These are phyloP conservation scores for Fusarium sulawesiense DNA, from an alignment of 2,329 filamentous ascomycete genomes.

Conservation along the genomic window DNA sequence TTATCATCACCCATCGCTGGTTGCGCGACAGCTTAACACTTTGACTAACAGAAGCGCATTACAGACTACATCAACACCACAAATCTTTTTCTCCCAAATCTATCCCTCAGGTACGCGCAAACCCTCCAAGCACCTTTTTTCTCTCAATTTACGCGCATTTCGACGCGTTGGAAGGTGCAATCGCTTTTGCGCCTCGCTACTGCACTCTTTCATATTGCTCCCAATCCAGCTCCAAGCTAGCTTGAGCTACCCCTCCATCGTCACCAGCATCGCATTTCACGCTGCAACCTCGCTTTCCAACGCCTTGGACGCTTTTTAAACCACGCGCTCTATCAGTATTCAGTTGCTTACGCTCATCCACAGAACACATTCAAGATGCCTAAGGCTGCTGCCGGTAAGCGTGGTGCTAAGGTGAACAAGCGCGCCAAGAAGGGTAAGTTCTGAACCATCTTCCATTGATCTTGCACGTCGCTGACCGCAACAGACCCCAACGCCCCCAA, in stretches of 20 bases:
- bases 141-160: constrained; percentile 27
- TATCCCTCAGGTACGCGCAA: constrained; percentile 40
- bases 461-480: constrained; percentile 4
- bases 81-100: constrained; percentile 23
- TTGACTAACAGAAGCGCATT: constrained; percentile 47
- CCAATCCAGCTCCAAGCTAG: constrained; percentile 32
- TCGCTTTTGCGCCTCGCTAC: constrained; percentile 47
- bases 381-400: constrained; percentile 66
- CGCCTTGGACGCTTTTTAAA: neutral
- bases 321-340: neutral
- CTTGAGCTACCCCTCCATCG: constrained; percentile 45
- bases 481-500: constrained; percentile 97
- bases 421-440: constrained; percentile 70
- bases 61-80: constrained; percentile 45
- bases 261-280: constrained; percentile 1
- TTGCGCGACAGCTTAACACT: constrained; percentile 29
- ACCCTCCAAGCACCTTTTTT: constrained; percentile 25
- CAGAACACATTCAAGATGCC: constrained; percentile 63
- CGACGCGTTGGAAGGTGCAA: constrained; percentile 40
- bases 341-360: constrained; percentile 40
- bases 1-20: constrained; percentile 30
- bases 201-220: constrained; percentile 14
- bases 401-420: constrained; percentile 64
- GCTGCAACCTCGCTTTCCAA: neutral
- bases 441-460: neutral